Percentiles rank a stretch among this genome's conserved stretches.
These are phyloP conservation scores for Leccinum fuscescens DNA, from an alignment of 1,284 basidiomycete genomes.

Conservation along the genomic window DNA sequence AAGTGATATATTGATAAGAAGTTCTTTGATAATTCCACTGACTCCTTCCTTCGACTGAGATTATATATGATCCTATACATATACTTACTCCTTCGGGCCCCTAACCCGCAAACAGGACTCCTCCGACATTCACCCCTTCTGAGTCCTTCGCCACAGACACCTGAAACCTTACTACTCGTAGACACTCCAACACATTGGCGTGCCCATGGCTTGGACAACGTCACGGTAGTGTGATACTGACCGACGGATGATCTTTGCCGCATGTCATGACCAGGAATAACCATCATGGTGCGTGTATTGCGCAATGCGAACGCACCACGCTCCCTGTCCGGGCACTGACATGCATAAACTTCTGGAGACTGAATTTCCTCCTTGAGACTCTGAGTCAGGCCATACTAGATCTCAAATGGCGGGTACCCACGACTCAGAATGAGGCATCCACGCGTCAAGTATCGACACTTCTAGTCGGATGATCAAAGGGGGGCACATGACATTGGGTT, in stretches of 20 bases:
- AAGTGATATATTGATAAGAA: neutral
- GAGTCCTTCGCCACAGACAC: neutral
- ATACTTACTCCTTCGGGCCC: neutral
- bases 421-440: neutral
- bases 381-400: neutral
- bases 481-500: neutral
- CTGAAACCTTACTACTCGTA: neutral
- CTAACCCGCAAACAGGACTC: neutral
- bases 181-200: neutral
- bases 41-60: neutral
- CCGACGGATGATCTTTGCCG: neutral
- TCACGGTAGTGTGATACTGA: neutral
- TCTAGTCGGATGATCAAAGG: neutral
- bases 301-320: neutral
- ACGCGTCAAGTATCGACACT: neutral
- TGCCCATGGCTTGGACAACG: neutral
- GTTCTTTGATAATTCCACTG: neutral
- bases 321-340: neutral
- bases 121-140: neutral
- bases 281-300: neutral
- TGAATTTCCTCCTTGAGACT: neutral
- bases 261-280: neutral
- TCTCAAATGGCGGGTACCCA: neutral
- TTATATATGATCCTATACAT: neutral
- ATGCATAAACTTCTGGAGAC: neutral